A percentile compares a stretch with the other conserved stretches of the same genome.
Evolutionary conservation across 2,329 filamentous ascomycete species (phyloP).

Genomic region (Aspergillus ustus): DNA sequence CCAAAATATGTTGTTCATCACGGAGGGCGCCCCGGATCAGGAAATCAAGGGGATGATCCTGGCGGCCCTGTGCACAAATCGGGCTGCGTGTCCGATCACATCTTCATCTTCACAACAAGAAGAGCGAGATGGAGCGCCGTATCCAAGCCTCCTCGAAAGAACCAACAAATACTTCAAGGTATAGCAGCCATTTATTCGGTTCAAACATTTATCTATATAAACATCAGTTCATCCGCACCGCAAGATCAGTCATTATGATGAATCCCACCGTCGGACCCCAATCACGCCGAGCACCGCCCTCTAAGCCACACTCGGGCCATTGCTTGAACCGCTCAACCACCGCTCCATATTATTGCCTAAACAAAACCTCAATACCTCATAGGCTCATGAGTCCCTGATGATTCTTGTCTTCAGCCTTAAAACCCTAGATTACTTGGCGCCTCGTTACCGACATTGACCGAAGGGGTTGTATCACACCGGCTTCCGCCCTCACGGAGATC

Average conservation of each 20-base stretch:
- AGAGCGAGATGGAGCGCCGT: not conserved
- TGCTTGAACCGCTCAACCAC: not conserved
- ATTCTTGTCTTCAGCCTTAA: constrained; percentile 9
- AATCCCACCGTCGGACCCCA: not conserved
- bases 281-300: not conserved
- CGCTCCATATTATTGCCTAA: not conserved
- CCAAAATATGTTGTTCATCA: not conserved
- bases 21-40: not conserved
- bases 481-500: not conserved
- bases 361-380: not conserved
- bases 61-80: not conserved
- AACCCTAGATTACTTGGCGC: not conserved
- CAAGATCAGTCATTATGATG: not conserved
- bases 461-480: not conserved
- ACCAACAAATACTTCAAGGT: not conserved
- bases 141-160: not conserved
- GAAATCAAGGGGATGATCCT: not conserved
- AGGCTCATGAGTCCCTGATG: not conserved
- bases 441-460: not conserved
- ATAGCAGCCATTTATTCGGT: not conserved
- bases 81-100: not conserved
- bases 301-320: not conserved
- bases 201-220: not conserved
- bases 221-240: not conserved
- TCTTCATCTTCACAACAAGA: not conserved